A percentile compares a stretch with the other conserved stretches of the same genome.
phyloP scores from a whole-genome alignment of 805 yeast species.

The Yamadazyma kitorensis region DNA sequence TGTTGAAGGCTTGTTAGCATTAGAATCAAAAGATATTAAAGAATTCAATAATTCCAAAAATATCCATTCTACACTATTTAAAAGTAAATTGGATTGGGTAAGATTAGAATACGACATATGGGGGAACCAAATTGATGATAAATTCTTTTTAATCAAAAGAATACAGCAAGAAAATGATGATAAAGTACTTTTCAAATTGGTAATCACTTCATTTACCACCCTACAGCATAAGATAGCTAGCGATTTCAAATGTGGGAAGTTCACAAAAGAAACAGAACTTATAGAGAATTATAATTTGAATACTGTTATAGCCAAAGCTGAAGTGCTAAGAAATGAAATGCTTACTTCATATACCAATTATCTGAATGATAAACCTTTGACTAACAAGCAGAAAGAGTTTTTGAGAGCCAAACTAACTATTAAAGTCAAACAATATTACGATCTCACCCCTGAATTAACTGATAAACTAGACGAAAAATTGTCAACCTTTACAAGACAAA shows the following conservation, averaged over 20 bases:
- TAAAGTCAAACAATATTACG: slow-evolving; percentile 6
- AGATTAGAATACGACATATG: slow-evolving; percentile 32
- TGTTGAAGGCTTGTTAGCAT: slow-evolving; percentile 35
- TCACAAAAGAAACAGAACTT: slow-evolving; percentile 6
- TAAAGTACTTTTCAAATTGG: slow-evolving; percentile 11
- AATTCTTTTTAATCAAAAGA: slow-evolving; percentile 9
- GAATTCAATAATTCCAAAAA: slow-evolving; percentile 10
- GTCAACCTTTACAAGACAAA: slow-evolving; percentile 6
- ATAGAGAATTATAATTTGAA: slow-evolving; percentile 12
- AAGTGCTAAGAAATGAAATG: slow-evolving; percentile 8
- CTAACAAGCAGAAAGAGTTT: slow-evolving; percentile 5
- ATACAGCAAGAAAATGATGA: slow-evolving; percentile 1
- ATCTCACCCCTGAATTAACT: slow-evolving; percentile 6
- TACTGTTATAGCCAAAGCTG: slow-evolving; percentile 19
- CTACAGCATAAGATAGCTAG: slow-evolving; percentile 15
- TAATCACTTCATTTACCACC: slow-evolving; percentile 14
- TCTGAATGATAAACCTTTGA: not conserved
- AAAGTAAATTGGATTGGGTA: slow-evolving; percentile 21
- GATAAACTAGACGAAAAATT: slow-evolving; percentile 13
- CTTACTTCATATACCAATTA: not conserved
- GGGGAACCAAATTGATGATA: slow-evolving; percentile 21
- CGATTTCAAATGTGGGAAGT: slow-evolving; percentile 19
- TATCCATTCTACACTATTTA: slow-evolving; percentile 15
- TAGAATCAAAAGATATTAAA: slow-evolving; percentile 12
- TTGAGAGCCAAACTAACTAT: slow-evolving; percentile 7